Evolutionary conservation across 306 rosid species (phyloP), one percentile per base, ranked within the genome.

Genomic region (Medicago arabica): DNA sequence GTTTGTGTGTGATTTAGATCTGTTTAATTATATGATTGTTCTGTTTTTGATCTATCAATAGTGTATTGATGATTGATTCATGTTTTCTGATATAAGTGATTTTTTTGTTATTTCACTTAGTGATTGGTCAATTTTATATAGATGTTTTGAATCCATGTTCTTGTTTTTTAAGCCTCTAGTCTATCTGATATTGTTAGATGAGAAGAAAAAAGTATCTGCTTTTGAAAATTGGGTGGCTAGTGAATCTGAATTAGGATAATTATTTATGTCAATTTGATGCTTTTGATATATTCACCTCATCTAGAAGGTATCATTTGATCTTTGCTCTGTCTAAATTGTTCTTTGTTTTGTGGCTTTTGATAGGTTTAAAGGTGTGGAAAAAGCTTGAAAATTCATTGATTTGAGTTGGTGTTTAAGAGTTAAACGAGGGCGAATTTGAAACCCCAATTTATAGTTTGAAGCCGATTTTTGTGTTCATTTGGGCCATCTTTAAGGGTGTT

Each of bases 341-440:
- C 59, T 21, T 12, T 55, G 46, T 43, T 51, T 51, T 19, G 59
- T 43, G 40, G 12, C 28, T 63, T 70, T 50, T 78, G 46, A 41
- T 83, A 85, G 88, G 76, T 63, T 43, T 53, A n/a, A 83, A 75
- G 31, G 17, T 18, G 14, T 60, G 41, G 14, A 7, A 62, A 66
- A 74, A 14, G 25, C 43, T 62, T 9, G 63, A 75, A 9, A 36
- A 41, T 18, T 73, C 71, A 14, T 61, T 73, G 53, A 53, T 31
- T 61, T 39, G 55, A 36, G 38, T 67, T 72, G 71, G 31, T 60
- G 46, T 51, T 28, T 34, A 8, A 8, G 61, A 49, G 60, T 63
- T 40, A 39, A 69, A 75, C 47, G 23, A 64, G 55, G 70, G 19
- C 55, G 14, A 63, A 55, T 71, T 65, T 63, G 75, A 58, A 78